Evolutionary conservation across 163 green algal genomes (phyloP).

Genomic region (Scenedesmus sp.): DNA sequence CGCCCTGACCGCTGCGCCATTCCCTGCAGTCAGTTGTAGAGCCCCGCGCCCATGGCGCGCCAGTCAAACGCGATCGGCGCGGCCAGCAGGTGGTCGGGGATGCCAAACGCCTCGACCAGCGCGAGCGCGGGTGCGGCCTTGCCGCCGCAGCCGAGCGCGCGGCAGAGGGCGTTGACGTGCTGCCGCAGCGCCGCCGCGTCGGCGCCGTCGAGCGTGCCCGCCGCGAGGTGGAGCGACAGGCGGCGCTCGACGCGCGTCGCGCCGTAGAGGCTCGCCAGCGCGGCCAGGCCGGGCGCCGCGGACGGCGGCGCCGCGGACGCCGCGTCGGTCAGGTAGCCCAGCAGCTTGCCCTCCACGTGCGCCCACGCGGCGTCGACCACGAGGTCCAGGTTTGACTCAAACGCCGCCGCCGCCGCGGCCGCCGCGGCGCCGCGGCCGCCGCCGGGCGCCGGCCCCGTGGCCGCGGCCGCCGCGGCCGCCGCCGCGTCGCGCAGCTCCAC

Average conservation of each 20-base stretch:
- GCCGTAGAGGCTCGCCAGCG: constrained; percentile 73
- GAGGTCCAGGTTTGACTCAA: constrained; percentile 78
- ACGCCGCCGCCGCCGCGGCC: constrained; percentile 57
- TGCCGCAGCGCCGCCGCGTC: constrained; percentile 63
- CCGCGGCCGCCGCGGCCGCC: constrained; percentile 48
- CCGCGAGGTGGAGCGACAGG: constrained; percentile 62
- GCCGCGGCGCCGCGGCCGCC: constrained; percentile 38
- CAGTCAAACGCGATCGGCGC: constrained; percentile 77
- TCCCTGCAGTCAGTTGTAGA: too few relatives aligned
- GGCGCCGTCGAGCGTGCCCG: constrained; percentile 39
- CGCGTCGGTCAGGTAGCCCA: constrained; percentile 60
- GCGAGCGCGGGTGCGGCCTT: constrained; percentile 56
- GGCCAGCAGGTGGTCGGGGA: constrained; percentile 83
- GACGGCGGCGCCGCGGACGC: not conserved
- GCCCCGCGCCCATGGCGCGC: constrained; percentile 47
- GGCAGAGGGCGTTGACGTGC: constrained; percentile 65
- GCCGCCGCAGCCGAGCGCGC: constrained; percentile 55
- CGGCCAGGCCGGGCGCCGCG: constrained; percentile 54
- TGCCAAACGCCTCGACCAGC: constrained; percentile 82
- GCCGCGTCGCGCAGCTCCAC: constrained; percentile 48
- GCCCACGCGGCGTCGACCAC: constrained; percentile 85
- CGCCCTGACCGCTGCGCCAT: too few relatives aligned
- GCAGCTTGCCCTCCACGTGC: constrained; percentile 67
- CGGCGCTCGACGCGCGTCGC: constrained; percentile 71
- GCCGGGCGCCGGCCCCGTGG: constrained; percentile 24